These are phyloP conservation scores for Mollisia scopiformis DNA, from an alignment of 2,329 filamentous ascomycete species.

Conservation along the genomic window DNA sequence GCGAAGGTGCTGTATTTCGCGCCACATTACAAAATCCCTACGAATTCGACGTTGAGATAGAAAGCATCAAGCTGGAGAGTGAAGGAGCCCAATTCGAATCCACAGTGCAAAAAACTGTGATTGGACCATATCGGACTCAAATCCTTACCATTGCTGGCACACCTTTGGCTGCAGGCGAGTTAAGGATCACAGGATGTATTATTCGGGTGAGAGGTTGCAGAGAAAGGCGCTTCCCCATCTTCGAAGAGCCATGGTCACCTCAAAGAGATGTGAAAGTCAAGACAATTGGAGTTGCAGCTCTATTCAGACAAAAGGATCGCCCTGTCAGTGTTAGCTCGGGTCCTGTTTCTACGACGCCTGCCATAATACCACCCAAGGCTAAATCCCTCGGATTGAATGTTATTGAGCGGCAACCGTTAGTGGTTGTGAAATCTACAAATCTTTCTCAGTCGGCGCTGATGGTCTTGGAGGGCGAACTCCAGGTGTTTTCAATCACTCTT, in stretches of 20 bases:
- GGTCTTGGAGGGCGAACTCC: constrained; percentile 88
- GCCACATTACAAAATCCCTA: constrained; percentile 92
- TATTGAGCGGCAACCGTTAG: constrained; percentile 76
- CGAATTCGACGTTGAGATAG: constrained; percentile 89
- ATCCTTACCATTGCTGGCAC: constrained; percentile 72
- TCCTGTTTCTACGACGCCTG: constrained; percentile 41
- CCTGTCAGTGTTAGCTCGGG: constrained; percentile 36
- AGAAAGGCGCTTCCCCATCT: constrained; percentile 82
- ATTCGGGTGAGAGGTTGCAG: constrained; percentile 82
- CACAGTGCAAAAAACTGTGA: constrained; percentile 62
- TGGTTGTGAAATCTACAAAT: constrained; percentile 75
- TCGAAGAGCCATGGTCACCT: constrained; percentile 75
- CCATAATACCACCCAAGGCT: constrained; percentile 48
- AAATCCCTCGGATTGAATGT: constrained; percentile 68
- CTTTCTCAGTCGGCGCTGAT: constrained; percentile 85
- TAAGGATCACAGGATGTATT: constrained; percentile 77
- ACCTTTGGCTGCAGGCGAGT: constrained; percentile 65
- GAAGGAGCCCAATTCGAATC: constrained; percentile 75
- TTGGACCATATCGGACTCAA: constrained; percentile 85
- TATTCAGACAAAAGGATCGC: constrained; percentile 33
- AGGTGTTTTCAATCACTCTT: constrained; percentile 76
- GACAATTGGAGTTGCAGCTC: constrained; percentile 64
- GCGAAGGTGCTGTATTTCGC: constrained; percentile 76
- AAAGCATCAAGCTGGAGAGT: constrained; percentile 75
- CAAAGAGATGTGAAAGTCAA: constrained; percentile 76